Percentiles rank a stretch among this genome's conserved stretches.
phyloP scores from a whole-genome alignment of 2,329 filamentous ascomycete genomes.

The Plenodomus lindquistii region DNA sequence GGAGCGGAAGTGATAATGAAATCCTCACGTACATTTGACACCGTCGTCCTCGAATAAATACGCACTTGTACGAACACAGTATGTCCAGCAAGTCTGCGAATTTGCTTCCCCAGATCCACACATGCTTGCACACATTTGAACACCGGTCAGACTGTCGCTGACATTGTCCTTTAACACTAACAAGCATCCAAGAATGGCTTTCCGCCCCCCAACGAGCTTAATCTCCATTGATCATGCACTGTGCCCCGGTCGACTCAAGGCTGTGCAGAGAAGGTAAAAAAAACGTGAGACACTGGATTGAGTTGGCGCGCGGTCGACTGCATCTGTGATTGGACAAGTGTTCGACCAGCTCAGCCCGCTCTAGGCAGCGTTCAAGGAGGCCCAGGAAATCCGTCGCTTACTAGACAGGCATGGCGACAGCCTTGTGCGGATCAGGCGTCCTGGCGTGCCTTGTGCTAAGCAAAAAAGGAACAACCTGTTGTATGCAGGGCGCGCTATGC shows the following conservation, averaged over 20 bases:
- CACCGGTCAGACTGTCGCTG: not conserved
- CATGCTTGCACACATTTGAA: not conserved
- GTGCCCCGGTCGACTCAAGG: not conserved
- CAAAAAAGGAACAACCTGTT: not conserved
- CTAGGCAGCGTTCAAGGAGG: not conserved
- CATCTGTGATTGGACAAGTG: not conserved
- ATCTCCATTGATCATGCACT: not conserved
- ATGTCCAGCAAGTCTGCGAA: not conserved
- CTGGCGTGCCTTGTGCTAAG: conserved; percentile 1
- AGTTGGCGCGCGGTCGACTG: not conserved
- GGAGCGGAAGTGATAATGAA: not conserved
- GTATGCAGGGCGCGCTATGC: not conserved
- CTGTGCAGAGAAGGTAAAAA: not conserved
- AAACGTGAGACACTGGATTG: not conserved
- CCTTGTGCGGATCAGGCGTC: conserved; percentile 5
- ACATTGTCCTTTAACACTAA: not conserved
- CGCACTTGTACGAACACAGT: not conserved
- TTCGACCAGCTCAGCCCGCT: conserved; percentile 1
- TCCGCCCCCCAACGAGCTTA: not conserved
- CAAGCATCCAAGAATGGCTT: not conserved
- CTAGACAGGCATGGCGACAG: not conserved
- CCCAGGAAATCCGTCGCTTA: not conserved
- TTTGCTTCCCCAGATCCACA: not conserved
- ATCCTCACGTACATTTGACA: not conserved
- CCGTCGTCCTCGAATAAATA: not conserved